Evolutionary conservation across 495 filamentous ascomycete genomes (phyloP), one percentile per base, ranked within the genome.

Genomic region (Eremomyces bilateralis): DNA sequence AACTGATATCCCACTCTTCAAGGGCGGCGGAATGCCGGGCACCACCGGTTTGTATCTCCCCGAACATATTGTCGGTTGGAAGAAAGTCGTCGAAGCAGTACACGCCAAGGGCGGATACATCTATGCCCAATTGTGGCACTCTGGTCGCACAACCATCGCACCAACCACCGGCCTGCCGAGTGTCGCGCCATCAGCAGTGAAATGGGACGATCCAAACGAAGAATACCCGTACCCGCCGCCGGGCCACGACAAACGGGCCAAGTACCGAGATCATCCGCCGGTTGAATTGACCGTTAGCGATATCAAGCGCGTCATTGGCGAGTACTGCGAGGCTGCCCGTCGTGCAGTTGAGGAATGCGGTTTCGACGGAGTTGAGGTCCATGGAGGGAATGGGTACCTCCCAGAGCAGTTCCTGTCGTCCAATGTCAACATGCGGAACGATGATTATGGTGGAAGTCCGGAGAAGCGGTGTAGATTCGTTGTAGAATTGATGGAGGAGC

Each of bases 361-460:
- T 11, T 68, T 68, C 39, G 65, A 71, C 37, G 64, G 64, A 1
- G 58, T 69, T 4, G 67, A 71, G 38, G 31, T 69, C 4, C 40
- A 46, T 34, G 44, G 34, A 13, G 51, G 36, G 15, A 52, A 54
- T 28, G 51, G 51, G 20, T 52, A 54, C 16, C 8, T 54, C 15
- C 43, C 48, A 12, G 49, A 52, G 37, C 51, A 54, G 32, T 54
- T 54, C 40, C 36, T 54, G 5, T 38, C 37, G 24, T 31, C 38
- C n/a, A 54, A 52, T 29, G 44, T 47, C 19, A 54, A 54, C 34
- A 30, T 36, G 29, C 33, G 51, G 12, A 45, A 39, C n/a, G 51
- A 54, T 39, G 50, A 51, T 18, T 53, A 54, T 40, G 51, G 51
- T 6, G 51, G 50, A 29, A 38, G 35, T 31, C 34, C 48, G 20